These are phyloP conservation scores for Ascochyta lentis DNA, from an alignment of 2,329 filamentous ascomycete genomes.

Conservation along the genomic window DNA sequence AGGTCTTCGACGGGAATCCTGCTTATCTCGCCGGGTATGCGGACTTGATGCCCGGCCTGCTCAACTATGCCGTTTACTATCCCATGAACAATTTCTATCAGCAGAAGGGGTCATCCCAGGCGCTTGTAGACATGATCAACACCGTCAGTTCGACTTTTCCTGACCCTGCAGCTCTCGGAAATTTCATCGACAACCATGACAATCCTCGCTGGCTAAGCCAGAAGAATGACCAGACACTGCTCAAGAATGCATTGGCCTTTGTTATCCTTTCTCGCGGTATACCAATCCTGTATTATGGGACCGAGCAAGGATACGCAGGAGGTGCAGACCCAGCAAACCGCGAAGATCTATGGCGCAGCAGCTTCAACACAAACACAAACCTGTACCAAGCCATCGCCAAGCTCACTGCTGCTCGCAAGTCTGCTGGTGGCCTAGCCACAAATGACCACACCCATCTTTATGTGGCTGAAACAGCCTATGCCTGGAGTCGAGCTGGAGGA, in stretches of 20 bases:
- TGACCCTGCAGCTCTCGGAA: slow-evolving; percentile 46
- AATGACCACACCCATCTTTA: slow-evolving; percentile 57
- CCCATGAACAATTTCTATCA: slow-evolving; percentile 48
- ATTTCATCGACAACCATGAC: slow-evolving; percentile 52
- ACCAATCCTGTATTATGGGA: slow-evolving; percentile 51
- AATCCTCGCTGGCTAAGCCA: slow-evolving; percentile 46
- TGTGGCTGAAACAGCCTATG: slow-evolving; percentile 53
- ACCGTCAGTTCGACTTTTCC: slow-evolving; percentile 40
- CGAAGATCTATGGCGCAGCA: slow-evolving; percentile 51
- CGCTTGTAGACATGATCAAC: slow-evolving; percentile 46
- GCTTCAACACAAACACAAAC: slow-evolving; percentile 40
- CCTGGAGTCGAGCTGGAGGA: slow-evolving; percentile 55
- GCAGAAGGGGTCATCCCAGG: slow-evolving; percentile 39
- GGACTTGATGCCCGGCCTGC: slow-evolving; percentile 61
- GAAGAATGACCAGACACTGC: slow-evolving; percentile 45
- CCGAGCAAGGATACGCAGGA: slow-evolving; percentile 48
- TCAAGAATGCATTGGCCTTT: slow-evolving; percentile 50
- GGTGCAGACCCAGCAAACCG: slow-evolving; percentile 49
- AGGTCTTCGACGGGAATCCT: slow-evolving; percentile 64
- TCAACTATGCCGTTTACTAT: slow-evolving; percentile 65
- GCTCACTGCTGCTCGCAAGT: slow-evolving; percentile 36
- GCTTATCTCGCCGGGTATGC: slow-evolving; percentile 62
- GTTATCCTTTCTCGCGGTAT: slow-evolving; percentile 49
- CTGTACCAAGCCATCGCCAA: slow-evolving; percentile 40
- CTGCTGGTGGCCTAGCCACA: slow-evolving; percentile 51